Evolutionary conservation across 345 rosid species (phyloP).

Genomic region (rapeseed (Brassica napus)): DNA sequence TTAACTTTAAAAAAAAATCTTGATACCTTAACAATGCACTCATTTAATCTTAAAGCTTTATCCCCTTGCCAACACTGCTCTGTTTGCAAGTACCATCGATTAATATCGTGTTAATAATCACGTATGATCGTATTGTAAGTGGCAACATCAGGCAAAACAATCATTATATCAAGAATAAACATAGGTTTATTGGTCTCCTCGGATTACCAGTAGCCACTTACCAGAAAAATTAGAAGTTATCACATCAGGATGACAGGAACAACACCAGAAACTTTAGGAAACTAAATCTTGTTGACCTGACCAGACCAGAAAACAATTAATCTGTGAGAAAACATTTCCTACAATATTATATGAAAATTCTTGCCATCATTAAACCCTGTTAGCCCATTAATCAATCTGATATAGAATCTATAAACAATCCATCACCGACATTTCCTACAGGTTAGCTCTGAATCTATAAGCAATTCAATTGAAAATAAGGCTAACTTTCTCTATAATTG

Average conservation of each 20-base stretch:
- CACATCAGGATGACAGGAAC: background rate
- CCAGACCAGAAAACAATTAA: background rate
- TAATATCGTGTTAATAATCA: background rate
- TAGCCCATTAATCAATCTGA: background rate
- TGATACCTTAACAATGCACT: background rate
- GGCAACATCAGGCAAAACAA: too few relatives aligned
- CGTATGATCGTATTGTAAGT: too few relatives aligned
- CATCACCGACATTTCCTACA: background rate
- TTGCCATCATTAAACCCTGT: background rate
- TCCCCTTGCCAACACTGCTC: background rate
- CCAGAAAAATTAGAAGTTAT: background rate
- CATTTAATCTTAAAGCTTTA: background rate
- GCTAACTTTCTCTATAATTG: background rate
- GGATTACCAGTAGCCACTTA: too few relatives aligned
- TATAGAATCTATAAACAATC: background rate
- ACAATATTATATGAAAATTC: background rate
- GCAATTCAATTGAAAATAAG: background rate
- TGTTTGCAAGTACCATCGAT: background rate
- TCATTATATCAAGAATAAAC: too few relatives aligned
- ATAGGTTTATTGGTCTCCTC: too few relatives aligned
- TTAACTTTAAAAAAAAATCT: background rate
- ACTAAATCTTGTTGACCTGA: background rate
- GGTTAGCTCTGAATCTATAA: background rate
- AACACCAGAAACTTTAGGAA: background rate
- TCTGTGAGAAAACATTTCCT: background rate